phyloP scores from a whole-genome alignment of 176 grass and related monocot species.

The Eleusine coracana region DNA sequence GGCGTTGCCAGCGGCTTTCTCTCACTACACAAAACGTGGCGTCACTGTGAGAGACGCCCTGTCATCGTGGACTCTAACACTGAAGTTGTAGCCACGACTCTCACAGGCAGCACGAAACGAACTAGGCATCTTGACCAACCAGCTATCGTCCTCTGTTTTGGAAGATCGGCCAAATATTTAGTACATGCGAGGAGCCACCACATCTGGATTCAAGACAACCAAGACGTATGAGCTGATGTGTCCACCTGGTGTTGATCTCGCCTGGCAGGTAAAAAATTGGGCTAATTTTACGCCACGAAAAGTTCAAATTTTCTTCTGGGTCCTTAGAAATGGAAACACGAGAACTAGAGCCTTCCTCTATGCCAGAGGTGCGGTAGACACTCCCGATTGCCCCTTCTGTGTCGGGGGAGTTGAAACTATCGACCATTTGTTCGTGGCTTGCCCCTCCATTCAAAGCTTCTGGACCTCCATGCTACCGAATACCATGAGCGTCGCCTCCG shows the following conservation, averaged over 20 bases:
- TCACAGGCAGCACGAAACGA: not conserved
- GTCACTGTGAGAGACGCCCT: not conserved
- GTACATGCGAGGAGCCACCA: not conserved
- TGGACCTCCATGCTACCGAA: too few relatives aligned
- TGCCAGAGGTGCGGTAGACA: rapidly evolving
- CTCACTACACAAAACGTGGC: not conserved
- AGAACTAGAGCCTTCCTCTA: not conserved
- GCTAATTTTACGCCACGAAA: not conserved
- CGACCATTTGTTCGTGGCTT: not conserved
- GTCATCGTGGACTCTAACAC: not conserved
- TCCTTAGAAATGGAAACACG: not conserved
- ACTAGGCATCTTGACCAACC: not conserved
- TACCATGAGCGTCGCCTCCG: too few relatives aligned
- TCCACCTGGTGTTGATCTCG: not conserved
- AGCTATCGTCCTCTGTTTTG: not conserved
- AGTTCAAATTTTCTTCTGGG: not conserved
- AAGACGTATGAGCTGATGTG: not conserved
- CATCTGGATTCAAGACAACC: not conserved
- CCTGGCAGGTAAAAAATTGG: not conserved
- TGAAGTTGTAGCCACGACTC: not conserved
- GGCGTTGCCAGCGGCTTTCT: not conserved
- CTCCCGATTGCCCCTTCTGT: not conserved
- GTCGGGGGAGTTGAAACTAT: not conserved
- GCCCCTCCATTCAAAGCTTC: too few relatives aligned
- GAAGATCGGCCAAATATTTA: not conserved